Evolutionary conservation across 345 rosid species (phyloP), one percentile per base, ranked within the genome.

Genomic region (Dipteronia sinensis): DNA sequence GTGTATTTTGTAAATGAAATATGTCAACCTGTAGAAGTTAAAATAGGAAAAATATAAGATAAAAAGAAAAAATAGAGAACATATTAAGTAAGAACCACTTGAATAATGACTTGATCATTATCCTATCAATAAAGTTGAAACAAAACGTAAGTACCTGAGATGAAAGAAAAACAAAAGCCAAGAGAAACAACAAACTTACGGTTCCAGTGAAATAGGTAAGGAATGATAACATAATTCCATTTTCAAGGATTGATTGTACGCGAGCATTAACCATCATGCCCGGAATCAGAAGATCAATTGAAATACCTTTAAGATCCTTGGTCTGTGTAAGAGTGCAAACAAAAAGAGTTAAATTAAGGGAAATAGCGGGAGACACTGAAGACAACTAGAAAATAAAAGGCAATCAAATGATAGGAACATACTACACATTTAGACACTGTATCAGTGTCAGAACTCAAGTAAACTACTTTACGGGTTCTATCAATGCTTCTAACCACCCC

Each of bases 241-340:
- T 92, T 85, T 92, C 93, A 73, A 96, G 94, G 63, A 92, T 91
- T 20, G 99, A 90, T 83, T 87, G 89, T 65, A 96, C 97, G 29
- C 90, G 90, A 66, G 97, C 91, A 83, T 86, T 92, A 78, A 96
- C 91, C 98, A 96, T 84, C 98, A 92, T 91, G 82, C 99, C 99
- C 65, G 99, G 99, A 76, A 85, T 75, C 67, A 96, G 97, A 86
- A 91, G 94, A 86, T 96, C 99, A 82, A 96, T 89, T 65, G 97
- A 94, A 78, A 96, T 86, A 69, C 99, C 97, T 83, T 83, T 92
- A 76, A 91, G 84, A 82, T 90, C 98, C 87, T 91, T 94, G 83
- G 95, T 87, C 99, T 96, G 89, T 40, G 76, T 47, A 82, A 63
- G 81, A 72, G 71, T 22, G 25, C 42, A 70, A 80, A 67, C 70